Conservation (phyloP, 164 flowering plant species). For the Magnolia officinalis region DNA sequence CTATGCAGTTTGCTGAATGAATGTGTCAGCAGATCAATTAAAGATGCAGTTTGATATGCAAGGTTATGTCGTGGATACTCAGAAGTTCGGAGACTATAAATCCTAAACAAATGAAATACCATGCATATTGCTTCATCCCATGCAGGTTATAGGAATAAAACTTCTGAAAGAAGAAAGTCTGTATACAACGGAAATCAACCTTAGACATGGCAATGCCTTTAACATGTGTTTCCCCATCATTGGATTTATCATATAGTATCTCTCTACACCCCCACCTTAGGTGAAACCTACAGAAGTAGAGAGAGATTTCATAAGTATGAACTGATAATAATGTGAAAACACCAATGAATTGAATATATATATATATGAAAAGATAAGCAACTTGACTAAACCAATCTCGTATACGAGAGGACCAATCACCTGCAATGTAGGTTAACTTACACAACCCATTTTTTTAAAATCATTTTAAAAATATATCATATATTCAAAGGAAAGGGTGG, state of each 20-base stretch:
- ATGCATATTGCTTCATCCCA: background rate
- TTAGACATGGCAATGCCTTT: constrained; percentile 85
- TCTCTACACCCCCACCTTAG: constrained; percentile 99
- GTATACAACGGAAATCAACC: constrained; percentile 34
- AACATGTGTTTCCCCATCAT: constrained; percentile 65
- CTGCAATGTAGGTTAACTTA: background rate
- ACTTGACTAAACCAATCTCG: background rate
- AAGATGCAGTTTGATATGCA: background rate
- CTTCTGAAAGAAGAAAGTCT: background rate
- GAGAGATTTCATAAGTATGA: constrained; percentile 2
- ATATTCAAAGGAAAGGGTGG: background rate
- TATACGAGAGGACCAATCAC: background rate
- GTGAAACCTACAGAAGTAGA: constrained; percentile 65
- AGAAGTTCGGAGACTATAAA: background rate
- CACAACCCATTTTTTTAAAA: background rate
- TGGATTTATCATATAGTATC: constrained; percentile 62
- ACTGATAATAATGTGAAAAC: background rate
- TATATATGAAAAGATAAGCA: background rate
- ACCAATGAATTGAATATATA: background rate
- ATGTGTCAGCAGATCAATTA: background rate
- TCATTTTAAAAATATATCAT: background rate
- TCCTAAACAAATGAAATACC: background rate
- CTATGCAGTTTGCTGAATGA: background rate
- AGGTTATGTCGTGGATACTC: background rate
- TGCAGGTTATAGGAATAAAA: constrained; percentile 2